phyloP scores from a whole-genome alignment of 495 filamentous ascomycete species.

The Daldinia caldariorum region DNA sequence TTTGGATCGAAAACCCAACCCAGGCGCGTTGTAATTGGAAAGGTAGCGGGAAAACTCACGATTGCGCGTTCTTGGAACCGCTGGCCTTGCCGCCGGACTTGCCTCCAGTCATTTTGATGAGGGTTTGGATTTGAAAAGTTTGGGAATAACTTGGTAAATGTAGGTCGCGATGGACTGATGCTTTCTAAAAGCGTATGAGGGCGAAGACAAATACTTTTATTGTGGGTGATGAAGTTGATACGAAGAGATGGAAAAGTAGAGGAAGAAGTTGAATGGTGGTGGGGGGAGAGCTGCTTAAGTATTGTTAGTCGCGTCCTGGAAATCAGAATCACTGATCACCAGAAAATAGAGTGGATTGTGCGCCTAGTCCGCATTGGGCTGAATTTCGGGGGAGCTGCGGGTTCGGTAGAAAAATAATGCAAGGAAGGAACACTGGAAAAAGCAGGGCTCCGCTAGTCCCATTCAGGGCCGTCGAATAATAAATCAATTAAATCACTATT shows the following conservation, averaged over 20 bases:
- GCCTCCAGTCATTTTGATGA: constrained; percentile 94
- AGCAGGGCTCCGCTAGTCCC: not conserved
- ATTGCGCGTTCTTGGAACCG: constrained; percentile 96
- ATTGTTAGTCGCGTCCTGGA: constrained; percentile 58
- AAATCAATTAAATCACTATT: constrained; percentile 1
- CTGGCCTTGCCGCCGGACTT: constrained; percentile 99
- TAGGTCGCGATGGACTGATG: constrained; percentile 30
- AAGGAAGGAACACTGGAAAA: constrained; percentile 24
- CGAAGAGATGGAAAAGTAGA: constrained; percentile 50
- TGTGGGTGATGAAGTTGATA: constrained; percentile 35
- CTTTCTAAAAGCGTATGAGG: constrained; percentile 31
- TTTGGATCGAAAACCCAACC: not conserved
- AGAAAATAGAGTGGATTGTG: constrained; percentile 51
- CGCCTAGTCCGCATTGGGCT: constrained; percentile 55
- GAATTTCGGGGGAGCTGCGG: constrained; percentile 37
- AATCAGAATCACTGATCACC: constrained; percentile 58
- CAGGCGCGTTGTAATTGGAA: constrained; percentile 15
- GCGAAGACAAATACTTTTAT: constrained; percentile 29
- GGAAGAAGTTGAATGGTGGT: constrained; percentile 51
- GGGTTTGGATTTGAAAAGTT: constrained; percentile 46
- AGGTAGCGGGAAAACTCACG: constrained; percentile 67
- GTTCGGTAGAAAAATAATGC: constrained; percentile 39
- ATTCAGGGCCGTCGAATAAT: not conserved
- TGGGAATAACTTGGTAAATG: constrained; percentile 44
- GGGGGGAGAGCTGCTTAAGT: constrained; percentile 64